Conservation (phyloP, 495 filamentous ascomycete genomes). For the Trypethelium eluteriae region DNA sequence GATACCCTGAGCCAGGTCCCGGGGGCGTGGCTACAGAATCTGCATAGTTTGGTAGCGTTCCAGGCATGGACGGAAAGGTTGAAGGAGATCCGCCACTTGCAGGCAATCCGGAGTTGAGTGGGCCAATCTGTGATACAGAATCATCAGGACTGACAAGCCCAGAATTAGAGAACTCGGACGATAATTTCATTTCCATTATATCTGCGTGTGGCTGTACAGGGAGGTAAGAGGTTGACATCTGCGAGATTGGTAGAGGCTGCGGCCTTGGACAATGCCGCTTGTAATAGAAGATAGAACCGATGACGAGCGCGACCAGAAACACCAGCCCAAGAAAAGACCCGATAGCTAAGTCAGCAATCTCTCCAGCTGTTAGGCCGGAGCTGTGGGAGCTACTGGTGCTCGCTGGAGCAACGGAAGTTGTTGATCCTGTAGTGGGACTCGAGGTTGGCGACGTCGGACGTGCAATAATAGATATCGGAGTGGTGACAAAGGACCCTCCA, state of each 20-base stretch:
- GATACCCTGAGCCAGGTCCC: not conserved
- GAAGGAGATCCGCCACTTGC: not conserved
- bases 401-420: not conserved
- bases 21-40: not conserved
- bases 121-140: not conserved
- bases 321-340: not conserved
- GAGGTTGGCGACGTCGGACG: not conserved
- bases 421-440: not conserved
- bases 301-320: not conserved
- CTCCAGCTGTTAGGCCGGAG: not conserved
- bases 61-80: not conserved
- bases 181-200: not conserved
- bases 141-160: not conserved
- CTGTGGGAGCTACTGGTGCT: not conserved
- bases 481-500: not conserved
- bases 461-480: not conserved
- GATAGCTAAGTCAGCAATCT: not conserved
- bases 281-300: not conserved
- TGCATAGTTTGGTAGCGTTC: not conserved
- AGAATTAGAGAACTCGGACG: not conserved
- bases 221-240: not conserved
- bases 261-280: not conserved
- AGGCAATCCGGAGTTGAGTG: not conserved
- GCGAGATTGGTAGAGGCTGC: not conserved
- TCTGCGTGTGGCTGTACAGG: no score